Evolutionary conservation across 352 stramenopile genomes (phyloP).

Genomic region (Blastocystis sp.): DNA sequence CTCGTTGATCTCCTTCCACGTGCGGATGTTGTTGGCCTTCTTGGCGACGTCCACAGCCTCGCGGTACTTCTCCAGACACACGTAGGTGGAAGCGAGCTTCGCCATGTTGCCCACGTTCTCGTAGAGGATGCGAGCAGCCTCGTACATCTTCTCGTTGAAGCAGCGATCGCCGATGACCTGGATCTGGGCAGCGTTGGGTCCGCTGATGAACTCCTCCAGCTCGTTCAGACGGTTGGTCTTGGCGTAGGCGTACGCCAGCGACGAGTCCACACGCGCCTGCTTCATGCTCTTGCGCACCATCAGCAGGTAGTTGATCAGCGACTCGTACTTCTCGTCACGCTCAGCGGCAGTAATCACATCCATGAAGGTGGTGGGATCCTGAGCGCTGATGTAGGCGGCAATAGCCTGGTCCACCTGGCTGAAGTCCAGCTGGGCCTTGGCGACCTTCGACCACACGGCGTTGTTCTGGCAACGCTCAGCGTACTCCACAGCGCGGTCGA

Average conservation of each 20-base stretch:
- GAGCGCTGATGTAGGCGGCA: constrained; percentile 95
- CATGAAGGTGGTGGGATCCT: constrained; percentile 89
- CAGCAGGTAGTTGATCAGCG: constrained; percentile 94
- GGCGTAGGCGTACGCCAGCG: constrained; percentile 95
- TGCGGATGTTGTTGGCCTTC: constrained; percentile 96
- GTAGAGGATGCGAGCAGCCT: constrained; percentile 94
- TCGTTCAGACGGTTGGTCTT: constrained; percentile 95
- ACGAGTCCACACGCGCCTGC: constrained; percentile 95
- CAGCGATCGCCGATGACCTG: constrained; percentile 92
- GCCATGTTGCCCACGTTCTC: constrained; percentile 99
- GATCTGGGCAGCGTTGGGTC: constrained; percentile 97
- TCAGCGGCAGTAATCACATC: constrained; percentile 92
- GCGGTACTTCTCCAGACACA: constrained; percentile 93
- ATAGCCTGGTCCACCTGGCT: constrained; percentile 88
- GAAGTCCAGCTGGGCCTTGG: constrained; percentile 91
- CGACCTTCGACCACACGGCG: constrained; percentile 95
- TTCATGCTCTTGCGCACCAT: constrained; percentile 97
- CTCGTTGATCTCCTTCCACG: constrained; percentile 98
- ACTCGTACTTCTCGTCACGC: constrained; percentile 84
- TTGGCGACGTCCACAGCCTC: constrained; percentile 94
- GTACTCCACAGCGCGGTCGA: constrained; percentile 95
- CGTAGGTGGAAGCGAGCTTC: constrained; percentile 96
- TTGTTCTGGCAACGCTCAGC: constrained; percentile 92
- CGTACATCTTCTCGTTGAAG: constrained; percentile 91
- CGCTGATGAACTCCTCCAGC: constrained; percentile 95